Percentiles rank a stretch among this genome's conserved stretches.
Evolutionary conservation across 495 filamentous ascomycete species (phyloP).

Genomic region (Neurospora sp.): DNA sequence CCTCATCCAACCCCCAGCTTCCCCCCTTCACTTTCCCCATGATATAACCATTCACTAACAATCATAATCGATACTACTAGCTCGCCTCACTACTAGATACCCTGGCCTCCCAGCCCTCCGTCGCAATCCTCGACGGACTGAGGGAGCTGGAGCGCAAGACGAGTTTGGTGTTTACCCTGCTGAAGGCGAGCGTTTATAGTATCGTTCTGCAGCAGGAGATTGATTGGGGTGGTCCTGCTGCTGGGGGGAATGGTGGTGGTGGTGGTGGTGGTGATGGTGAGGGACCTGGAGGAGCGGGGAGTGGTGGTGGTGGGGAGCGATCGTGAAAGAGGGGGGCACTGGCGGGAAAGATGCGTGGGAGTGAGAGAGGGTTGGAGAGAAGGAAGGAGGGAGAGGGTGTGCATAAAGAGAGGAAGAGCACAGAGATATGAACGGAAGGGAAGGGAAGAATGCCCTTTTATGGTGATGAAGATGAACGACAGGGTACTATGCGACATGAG

Average conservation of each 20-base stretch:
- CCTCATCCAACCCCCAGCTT: not conserved
- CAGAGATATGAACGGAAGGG: not conserved
- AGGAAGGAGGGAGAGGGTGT: too few species aligned
- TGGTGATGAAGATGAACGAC: not conserved
- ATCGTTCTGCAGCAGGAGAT: slow-evolving; percentile 98
- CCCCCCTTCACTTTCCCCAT: too few species aligned
- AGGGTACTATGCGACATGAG: not conserved
- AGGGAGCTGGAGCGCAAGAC: slow-evolving; percentile 88
- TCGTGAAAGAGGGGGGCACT: not conserved
- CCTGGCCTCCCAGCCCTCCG: slow-evolving; percentile 52
- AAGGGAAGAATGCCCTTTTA: not conserved
- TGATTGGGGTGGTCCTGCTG: slow-evolving; percentile 36
- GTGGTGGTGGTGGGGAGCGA: not conserved
- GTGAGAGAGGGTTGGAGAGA: too few species aligned
- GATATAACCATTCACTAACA: too few species aligned
- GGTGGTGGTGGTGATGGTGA: not conserved
- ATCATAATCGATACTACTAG: slow-evolving; percentile 25
- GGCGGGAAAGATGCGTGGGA: not conserved
- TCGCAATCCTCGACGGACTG: slow-evolving; percentile 74
- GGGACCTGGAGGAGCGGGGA: not conserved
- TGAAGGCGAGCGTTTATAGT: slow-evolving; percentile 97
- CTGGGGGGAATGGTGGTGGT: not conserved
- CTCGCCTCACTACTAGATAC: slow-evolving; percentile 50
- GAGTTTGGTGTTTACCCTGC: slow-evolving; percentile 80
- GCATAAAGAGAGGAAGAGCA: too few species aligned